Evolutionary conservation across 768 basidiomycete species (phyloP).

Genomic region (Leccinellum luteum): DNA sequence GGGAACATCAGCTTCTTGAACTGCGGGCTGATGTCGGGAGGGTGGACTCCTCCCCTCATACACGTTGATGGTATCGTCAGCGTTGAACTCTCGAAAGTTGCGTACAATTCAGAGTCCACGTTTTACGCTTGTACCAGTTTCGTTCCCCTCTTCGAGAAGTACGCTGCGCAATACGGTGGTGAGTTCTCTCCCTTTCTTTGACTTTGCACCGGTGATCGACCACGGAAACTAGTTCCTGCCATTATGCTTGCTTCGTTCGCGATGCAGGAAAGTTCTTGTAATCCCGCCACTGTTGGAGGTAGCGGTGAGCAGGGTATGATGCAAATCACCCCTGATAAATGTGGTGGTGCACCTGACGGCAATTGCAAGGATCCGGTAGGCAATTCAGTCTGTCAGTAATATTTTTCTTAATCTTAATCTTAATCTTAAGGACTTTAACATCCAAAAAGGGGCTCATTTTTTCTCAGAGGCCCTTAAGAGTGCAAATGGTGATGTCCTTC

Average conservation of each 20-base stretch:
- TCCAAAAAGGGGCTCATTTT: constrained; percentile 60
- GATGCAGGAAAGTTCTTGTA: constrained; percentile 85
- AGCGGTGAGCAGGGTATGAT: constrained; percentile 85
- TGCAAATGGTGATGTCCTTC: constrained; percentile 47
- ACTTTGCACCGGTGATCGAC: background rate
- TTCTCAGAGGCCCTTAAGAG: constrained; percentile 49
- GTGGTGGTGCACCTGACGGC: constrained; percentile 48
- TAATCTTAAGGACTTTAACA: constrained; percentile 66
- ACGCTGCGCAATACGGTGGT: constrained; percentile 46
- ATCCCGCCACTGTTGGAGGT: constrained; percentile 61
- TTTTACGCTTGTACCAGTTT: constrained; percentile 59
- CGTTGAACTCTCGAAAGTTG: constrained; percentile 44
- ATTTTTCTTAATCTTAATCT: background rate
- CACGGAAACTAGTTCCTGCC: constrained; percentile 49
- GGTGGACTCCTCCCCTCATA: constrained; percentile 74
- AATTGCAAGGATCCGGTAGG: constrained; percentile 42
- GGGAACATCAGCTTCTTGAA: constrained; percentile 75
- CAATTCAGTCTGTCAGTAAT: background rate
- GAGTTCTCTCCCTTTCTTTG: constrained; percentile 16
- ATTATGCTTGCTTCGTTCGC: constrained; percentile 84
- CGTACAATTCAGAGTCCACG: constrained; percentile 47
- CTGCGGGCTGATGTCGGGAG: constrained; percentile 61
- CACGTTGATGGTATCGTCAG: constrained; percentile 48
- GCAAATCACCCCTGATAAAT: constrained; percentile 83
- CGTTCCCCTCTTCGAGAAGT: constrained; percentile 55